Evolutionary conservation across 108 stramenopile genomes (phyloP), one percentile per base, ranked within the genome.

Genomic region (Cyclotella atomus): DNA sequence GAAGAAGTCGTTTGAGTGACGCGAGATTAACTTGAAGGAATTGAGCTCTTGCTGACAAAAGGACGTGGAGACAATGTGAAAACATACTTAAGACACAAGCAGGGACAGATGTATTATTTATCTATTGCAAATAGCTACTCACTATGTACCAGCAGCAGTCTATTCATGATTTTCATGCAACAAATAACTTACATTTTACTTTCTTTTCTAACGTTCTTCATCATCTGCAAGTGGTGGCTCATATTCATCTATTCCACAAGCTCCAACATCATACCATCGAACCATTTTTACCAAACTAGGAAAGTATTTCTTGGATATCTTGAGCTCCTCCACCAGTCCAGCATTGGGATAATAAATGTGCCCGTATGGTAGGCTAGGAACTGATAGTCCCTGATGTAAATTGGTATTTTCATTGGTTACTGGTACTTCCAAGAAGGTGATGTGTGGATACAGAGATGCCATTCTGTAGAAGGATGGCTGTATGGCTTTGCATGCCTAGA

Each of bases 381-480:
- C 86, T 2, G 72, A 83, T 1, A 89, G 76, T 14, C 92, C 92
- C 80, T 91, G 87, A 59, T 90, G 88, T 10, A 93, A 72, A 23
- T 76, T 80, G 60, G 86, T 82, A 68, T 89, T 91, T 41, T 91
- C 71, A 20, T 73, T 70, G 35, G 89, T 83, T 3, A 93, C 88
- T 1, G 92, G 92, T 15, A 91, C 87, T 56, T 93, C 81, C 10
- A 89, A 71, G 60, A 90, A 91, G 25, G 84, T 74, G 30, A 91
- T 61, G 43, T 81, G 53, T 6, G 73, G 74, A 47, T 84, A 75
- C 16, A 60, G 60, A n/a, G 59, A 38, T 0, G 86, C 86, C 56
- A 87, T 68, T 30, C 81, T 68, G 46, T 89, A 84, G 62, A 73
- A 89, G 24, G 60, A 49, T n/a, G 89, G 86, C 41, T 82, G 74